phyloP scores from a whole-genome alignment of 768 basidiomycete species.

The Pholiota molesta region DNA sequence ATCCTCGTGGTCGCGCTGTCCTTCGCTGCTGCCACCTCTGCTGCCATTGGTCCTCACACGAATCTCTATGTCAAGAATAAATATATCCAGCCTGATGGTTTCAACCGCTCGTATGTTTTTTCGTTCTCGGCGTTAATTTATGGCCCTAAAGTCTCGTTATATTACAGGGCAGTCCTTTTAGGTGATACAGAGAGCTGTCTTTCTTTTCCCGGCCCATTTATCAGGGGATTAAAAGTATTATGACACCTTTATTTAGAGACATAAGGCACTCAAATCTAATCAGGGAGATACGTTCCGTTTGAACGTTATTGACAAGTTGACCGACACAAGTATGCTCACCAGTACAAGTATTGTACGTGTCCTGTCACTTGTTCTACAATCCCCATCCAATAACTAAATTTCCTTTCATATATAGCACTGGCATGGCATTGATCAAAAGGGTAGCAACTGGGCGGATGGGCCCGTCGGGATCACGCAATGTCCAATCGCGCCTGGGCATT shows the following conservation, averaged over 20 bases:
- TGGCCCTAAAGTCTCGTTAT: too few species aligned
- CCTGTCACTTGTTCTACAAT: too few species aligned
- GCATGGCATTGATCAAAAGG: too few species aligned
- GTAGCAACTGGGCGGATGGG: too few species aligned
- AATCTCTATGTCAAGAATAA: neutral
- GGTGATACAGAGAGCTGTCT: neutral
- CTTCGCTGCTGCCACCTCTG: neutral
- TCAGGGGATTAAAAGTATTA: neutral
- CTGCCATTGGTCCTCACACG: neutral
- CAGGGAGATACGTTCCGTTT: constrained; percentile 23
- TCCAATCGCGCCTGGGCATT: too few species aligned
- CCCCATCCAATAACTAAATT: too few species aligned
- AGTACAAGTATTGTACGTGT: too few species aligned
- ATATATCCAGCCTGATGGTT: neutral
- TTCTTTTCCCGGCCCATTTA: neutral
- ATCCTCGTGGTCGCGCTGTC: neutral
- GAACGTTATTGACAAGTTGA: constrained; percentile 48
- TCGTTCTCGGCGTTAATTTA: too few species aligned
- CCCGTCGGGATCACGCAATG: too few species aligned
- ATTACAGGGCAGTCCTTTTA: neutral
- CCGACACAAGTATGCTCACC: constrained; percentile 36
- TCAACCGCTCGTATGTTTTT: neutral
- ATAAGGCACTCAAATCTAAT: neutral
- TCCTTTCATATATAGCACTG: too few species aligned
- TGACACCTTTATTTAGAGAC: neutral